Evolutionary conservation across 352 stramenopile genomes (phyloP), one percentile per base, ranked within the genome.

Genomic region (Globisporangium orthogonon): DNA sequence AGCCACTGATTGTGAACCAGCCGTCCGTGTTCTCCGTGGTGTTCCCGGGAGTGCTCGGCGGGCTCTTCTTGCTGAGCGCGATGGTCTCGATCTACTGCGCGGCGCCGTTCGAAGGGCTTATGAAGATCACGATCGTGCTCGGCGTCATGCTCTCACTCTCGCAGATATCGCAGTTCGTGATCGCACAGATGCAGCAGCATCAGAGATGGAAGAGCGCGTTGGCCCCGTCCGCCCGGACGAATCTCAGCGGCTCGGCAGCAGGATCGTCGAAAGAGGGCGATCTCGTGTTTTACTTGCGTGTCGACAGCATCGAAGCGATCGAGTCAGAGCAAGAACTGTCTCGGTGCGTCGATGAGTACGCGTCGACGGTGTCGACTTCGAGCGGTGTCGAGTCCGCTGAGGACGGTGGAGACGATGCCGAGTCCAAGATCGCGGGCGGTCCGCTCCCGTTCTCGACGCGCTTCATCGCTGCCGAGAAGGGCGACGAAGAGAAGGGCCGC

Each of bases 61-160:
- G 74, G 0, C 60, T 94, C 10, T 94, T 91, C 46, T 54, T 94
- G 35, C 66, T 92, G 31, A 91, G 82, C 60, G 90, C 78, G 28
- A 52, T 89, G 28, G 64, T 94, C 10, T 86, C 84, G 31, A 74
- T 91, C 56, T 89, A 78, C 62, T 88, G 76, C 54, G 74, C 74
- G 17, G 69, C 76, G 39, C 76, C 82, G 30, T 92, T 91, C 50
- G 77, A 86, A 64, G 82, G 80, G 2, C 64, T 94, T 50, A 94
- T 92, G 84, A 84, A 94, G 66, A 76, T 94, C 57, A 94, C 84
- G 11, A 89, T 91, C 18, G 71, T 91, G n/a, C 73, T 94, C 6
- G 84, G 84, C 37, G 75, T 87, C 18, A 54, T 90, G 39, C 63
- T 92, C n/a, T 88, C 84, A 0, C 44, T 91, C 44, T 92, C 84